Percentiles rank a stretch among this genome's conserved stretches.
Evolutionary conservation across 2,329 filamentous ascomycete species (phyloP).

Genomic region (Sclerotinia trifoliorum): DNA sequence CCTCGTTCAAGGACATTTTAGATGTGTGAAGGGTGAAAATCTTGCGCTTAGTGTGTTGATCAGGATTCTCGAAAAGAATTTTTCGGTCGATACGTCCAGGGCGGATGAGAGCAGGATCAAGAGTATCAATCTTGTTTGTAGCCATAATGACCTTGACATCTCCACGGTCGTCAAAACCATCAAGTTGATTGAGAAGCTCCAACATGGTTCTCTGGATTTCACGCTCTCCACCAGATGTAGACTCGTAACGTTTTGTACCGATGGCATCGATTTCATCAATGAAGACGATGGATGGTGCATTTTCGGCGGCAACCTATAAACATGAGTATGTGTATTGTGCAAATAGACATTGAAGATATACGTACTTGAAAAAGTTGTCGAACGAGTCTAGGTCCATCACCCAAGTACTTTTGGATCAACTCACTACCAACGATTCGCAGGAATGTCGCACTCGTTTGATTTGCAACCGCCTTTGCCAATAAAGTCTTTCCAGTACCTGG

Average conservation of each 20-base stretch:
- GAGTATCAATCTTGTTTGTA: constrained; percentile 98
- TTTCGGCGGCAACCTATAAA: constrained; percentile 80
- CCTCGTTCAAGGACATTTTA: constrained; percentile 95
- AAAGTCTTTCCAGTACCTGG: constrained; percentile 97
- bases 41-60: constrained; percentile 92
- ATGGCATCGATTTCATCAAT: constrained; percentile 99
- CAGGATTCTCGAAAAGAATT: constrained; percentile 70
- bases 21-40: constrained; percentile 97
- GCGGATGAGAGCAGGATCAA: constrained; percentile 93
- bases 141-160: constrained; percentile 99
- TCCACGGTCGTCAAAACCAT: constrained; percentile 97
- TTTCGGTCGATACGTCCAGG: constrained; percentile 98
- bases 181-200: constrained; percentile 95
- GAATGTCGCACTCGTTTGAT: constrained; percentile 98
- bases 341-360: constrained; percentile 2
- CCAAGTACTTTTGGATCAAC: constrained; percentile 97
- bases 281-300: constrained; percentile 95
- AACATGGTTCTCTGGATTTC: constrained; percentile 99
- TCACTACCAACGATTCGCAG: constrained; percentile 95
- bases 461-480: constrained; percentile 93
- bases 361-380: constrained; percentile 87
- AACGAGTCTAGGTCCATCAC: constrained; percentile 90
- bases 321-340: constrained; percentile 22
- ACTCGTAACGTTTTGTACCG: constrained; percentile 97
- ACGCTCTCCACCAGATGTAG: constrained; percentile 91